phyloP scores from a whole-genome alignment of 2,329 filamentous ascomycete genomes.

The Epichloe gansuensis region DNA sequence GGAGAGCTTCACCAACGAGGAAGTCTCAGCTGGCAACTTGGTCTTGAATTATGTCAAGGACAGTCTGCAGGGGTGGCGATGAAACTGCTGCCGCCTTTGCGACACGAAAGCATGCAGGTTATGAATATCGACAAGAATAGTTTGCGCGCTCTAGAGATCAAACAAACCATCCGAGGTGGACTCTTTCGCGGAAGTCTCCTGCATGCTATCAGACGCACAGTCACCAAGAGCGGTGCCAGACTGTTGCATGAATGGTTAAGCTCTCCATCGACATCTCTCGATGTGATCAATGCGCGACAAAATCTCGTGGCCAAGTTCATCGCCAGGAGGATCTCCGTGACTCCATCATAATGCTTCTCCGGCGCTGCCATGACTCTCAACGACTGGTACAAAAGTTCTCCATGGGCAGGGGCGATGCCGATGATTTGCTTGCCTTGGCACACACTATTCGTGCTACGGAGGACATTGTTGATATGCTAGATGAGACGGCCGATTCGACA shows the following conservation, averaged over 20 bases:
- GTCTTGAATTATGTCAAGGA: conserved; percentile 77
- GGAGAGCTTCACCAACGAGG: conserved; percentile 49
- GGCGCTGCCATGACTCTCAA: conserved; percentile 71
- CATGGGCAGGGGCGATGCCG: conserved; percentile 78
- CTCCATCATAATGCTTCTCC: conserved; percentile 53
- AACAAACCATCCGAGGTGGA: conserved; percentile 72
- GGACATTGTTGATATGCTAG: conserved; percentile 44
- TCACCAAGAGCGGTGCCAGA: conserved; percentile 81
- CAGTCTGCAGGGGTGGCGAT: conserved; percentile 63
- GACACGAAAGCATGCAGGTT: conserved; percentile 60
- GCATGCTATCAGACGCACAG: conserved; percentile 79
- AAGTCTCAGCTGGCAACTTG: conserved; percentile 65
- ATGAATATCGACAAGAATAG: conserved; percentile 92
- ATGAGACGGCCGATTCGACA: conserved; percentile 10
- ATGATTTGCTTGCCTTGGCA: conserved; percentile 76
- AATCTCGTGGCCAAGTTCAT: conserved; percentile 72
- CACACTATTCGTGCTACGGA: conserved; percentile 67
- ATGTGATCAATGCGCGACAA: conserved; percentile 65
- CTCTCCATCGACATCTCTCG: conserved; percentile 78
- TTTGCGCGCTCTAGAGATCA: conserved; percentile 78
- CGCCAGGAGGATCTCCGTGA: conserved; percentile 53
- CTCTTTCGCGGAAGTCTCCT: conserved; percentile 71
- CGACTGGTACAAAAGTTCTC: conserved; percentile 90
- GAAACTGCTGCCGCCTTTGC: conserved; percentile 71
- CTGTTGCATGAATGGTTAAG: conserved; percentile 77